Percentiles rank a stretch among this genome's conserved stretches.
Evolutionary conservation across 805 yeast genomes (phyloP).

Genomic region (Myxozyma monticola): DNA sequence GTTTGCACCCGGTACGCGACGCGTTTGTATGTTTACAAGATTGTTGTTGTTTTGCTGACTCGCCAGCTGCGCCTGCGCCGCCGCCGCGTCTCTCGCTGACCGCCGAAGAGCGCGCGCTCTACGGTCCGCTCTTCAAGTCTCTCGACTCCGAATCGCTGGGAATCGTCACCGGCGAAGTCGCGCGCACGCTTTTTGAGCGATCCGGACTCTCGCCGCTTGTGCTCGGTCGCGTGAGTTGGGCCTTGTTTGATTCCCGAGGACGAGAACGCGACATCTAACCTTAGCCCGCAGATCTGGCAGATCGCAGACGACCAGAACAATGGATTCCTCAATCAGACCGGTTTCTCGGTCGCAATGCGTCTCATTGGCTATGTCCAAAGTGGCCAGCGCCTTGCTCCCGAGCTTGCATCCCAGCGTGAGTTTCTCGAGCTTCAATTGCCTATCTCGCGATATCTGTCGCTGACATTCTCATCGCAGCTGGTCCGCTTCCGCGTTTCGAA

Average conservation of each 20-base stretch:
- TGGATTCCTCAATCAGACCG: conserved; percentile 78
- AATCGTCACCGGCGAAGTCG: conserved; percentile 81
- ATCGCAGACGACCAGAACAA: conserved; percentile 84
- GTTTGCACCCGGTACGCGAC: too few species aligned
- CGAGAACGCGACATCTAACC: background rate
- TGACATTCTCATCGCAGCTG: conserved; percentile 44
- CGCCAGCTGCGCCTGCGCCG: conserved; percentile 8
- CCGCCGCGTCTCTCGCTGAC: conserved; percentile 37
- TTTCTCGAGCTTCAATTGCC: conserved; percentile 27
- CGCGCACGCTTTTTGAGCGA: conserved; percentile 79
- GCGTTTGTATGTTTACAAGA: too few species aligned
- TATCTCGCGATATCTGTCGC: too few species aligned
- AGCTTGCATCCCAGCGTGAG: conserved; percentile 47
- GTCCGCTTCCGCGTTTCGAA: conserved; percentile 65
- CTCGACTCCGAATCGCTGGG: conserved; percentile 80
- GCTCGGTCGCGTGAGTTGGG: conserved; percentile 57
- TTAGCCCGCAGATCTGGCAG: conserved; percentile 69
- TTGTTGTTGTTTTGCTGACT: background rate
- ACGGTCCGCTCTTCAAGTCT: conserved; percentile 71
- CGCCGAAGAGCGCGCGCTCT: conserved; percentile 73
- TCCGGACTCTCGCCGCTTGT: conserved; percentile 76
- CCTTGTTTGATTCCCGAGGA: background rate
- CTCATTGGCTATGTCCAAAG: conserved; percentile 83
- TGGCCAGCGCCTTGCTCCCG: conserved; percentile 59
- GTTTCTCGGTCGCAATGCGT: conserved; percentile 84